Percentiles rank a stretch among this genome's conserved stretches.
These are phyloP conservation scores for Albatrellus sp. DNA, from an alignment of 1,284 basidiomycete genomes.

Conservation along the genomic window DNA sequence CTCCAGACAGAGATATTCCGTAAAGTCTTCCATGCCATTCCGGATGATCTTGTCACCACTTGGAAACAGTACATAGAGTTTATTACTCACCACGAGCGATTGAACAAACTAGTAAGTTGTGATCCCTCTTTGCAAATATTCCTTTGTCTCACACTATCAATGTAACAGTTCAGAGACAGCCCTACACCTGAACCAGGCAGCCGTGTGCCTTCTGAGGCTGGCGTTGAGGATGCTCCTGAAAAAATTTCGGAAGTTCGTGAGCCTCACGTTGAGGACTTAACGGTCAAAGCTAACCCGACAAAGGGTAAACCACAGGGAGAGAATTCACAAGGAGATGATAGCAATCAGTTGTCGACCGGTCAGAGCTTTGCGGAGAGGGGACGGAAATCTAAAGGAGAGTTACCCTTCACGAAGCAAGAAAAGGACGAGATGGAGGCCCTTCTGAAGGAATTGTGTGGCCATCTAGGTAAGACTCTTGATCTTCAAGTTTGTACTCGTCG, in stretches of 20 bases:
- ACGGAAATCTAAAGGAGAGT: conserved; percentile 34
- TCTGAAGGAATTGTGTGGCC: conserved; percentile 65
- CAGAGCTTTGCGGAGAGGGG: conserved; percentile 21
- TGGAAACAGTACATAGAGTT: conserved; percentile 95
- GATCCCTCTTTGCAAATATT: conserved; percentile 1
- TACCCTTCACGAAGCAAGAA: conserved; percentile 74
- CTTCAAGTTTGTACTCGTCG: neutral
- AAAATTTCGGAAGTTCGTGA: conserved; percentile 13
- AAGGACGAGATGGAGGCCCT: conserved; percentile 80
- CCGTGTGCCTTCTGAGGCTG: conserved; percentile 45
- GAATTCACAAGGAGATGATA: too few relatives aligned
- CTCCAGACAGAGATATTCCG: conserved; percentile 83
- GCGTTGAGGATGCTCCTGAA: conserved; percentile 29
- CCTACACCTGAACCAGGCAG: conserved; percentile 33
- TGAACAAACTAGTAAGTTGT: conserved; percentile 49
- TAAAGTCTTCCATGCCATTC: conserved; percentile 85
- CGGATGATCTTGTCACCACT: conserved; percentile 82
- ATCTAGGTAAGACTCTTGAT: conserved; percentile 49
- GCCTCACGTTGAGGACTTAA: conserved; percentile 9
- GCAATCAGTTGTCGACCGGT: neutral
- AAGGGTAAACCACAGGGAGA: conserved; percentile 9
- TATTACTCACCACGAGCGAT: conserved; percentile 60
- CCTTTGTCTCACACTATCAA: conserved; percentile 5
- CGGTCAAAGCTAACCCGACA: conserved; percentile 12
- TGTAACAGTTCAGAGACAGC: conserved; percentile 31